phyloP scores from a whole-genome alignment of 2,329 filamentous ascomycete genomes.

The Ambrosiella xylebori region DNA sequence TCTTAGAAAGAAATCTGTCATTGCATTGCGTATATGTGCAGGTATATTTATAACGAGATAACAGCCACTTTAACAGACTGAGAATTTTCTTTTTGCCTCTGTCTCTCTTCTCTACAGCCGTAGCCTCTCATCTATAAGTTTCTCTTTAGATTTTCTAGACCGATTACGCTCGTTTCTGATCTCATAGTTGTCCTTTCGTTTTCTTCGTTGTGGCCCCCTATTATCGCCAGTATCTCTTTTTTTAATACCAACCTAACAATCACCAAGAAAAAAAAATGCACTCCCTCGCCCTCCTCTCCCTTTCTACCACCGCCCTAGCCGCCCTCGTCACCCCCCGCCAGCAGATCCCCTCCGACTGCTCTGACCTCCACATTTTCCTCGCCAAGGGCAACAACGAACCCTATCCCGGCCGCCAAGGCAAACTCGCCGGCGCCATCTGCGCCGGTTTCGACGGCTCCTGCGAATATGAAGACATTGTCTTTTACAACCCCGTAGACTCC shows the following conservation, averaged over 20 bases:
- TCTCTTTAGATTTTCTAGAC: not conserved
- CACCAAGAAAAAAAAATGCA: not conserved
- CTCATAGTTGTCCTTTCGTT: not conserved
- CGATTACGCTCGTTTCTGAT: not conserved
- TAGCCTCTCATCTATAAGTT: not conserved
- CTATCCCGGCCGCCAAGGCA: conserved; percentile 19
- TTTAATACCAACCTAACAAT: not conserved
- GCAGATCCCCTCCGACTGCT: conserved; percentile 14
- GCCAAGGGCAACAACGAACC: conserved; percentile 19
- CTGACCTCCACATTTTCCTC: conserved; percentile 19
- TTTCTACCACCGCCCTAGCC: not conserved
- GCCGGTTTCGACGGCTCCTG: conserved; percentile 16
- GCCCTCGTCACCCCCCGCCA: conserved; percentile 1
- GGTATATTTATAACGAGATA: not conserved
- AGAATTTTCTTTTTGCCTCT: not conserved
- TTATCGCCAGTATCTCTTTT: not conserved
- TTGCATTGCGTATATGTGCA: not conserved
- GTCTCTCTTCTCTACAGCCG: not conserved
- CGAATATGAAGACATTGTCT: conserved; percentile 21
- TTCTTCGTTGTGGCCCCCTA: not conserved
- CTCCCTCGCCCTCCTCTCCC: not conserved
- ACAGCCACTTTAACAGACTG: not conserved
- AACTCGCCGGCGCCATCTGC: conserved; percentile 18
- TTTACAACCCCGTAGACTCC: conserved; percentile 18
- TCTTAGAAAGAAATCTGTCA: not conserved